A percentile compares a stretch with the other conserved stretches of the same genome.
phyloP scores from a whole-genome alignment of 140 eudicot species.

The Erigeron philadelphicus region DNA sequence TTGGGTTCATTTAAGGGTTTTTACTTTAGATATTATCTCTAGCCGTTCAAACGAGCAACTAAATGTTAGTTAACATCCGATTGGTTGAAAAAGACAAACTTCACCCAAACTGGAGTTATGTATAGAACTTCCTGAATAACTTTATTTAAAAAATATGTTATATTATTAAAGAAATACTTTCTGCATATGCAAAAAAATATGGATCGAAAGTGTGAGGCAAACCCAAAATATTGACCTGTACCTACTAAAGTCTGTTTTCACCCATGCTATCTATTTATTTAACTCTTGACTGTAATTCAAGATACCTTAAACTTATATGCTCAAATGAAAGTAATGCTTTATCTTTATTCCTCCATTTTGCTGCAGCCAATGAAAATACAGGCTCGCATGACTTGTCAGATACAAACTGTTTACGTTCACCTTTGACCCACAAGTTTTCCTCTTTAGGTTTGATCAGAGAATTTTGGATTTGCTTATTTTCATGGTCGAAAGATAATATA shows the following conservation, averaged over 20 bases:
- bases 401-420: constrained; percentile 39
- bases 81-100: neutral
- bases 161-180: neutral
- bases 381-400: constrained; percentile 53
- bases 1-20: neutral
- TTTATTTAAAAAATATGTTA: neutral
- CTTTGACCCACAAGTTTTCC: constrained; percentile 29
- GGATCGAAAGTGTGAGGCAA: neutral
- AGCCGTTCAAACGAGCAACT: neutral
- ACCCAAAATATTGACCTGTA: neutral
- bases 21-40: neutral
- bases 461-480: constrained; percentile 35
- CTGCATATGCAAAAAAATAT: neutral
- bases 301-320: constrained; percentile 63
- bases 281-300: constrained; percentile 8
- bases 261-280: neutral
- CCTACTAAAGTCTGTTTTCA: neutral
- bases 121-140: neutral
- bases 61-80: neutral
- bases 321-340: constrained; percentile 68
- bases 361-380: constrained; percentile 55
- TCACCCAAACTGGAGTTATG: neutral
- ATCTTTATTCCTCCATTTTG: constrained; percentile 85
- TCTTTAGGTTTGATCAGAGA: constrained; percentile 45
- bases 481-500: constrained; percentile 73